phyloP scores from a whole-genome alignment of 1,139 yeast genomes.

The Suhomyces anneliseae region DNA sequence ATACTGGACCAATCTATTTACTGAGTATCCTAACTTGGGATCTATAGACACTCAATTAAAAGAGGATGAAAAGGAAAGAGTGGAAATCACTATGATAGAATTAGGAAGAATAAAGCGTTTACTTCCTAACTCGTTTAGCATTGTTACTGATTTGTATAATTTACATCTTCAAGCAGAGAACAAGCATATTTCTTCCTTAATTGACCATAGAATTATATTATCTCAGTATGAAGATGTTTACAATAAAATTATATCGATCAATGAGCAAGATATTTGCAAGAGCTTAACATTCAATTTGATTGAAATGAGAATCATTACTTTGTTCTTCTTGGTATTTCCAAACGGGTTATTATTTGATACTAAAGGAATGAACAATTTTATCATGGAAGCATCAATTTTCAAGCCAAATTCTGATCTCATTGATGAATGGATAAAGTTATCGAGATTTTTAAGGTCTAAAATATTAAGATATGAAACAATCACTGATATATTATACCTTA shows the following conservation, averaged over 20 bases:
- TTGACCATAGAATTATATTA: conserved; percentile 6
- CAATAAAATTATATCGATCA: conserved; percentile 5
- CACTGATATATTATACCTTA: conserved; percentile 27
- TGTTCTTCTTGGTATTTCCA: conserved; percentile 23
- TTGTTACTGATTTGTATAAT: conserved; percentile 7
- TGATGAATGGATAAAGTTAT: conserved; percentile 26
- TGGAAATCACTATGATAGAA: conserved; percentile 13
- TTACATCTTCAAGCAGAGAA: conserved; percentile 10
- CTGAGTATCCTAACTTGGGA: not conserved
- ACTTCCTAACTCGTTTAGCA: conserved; percentile 11
- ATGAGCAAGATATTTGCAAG: conserved; percentile 11
- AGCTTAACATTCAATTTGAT: conserved; percentile 9
- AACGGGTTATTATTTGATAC: conserved; percentile 24
- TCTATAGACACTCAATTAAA: conserved; percentile 6
- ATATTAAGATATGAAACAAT: conserved; percentile 22
- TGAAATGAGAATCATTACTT: conserved; percentile 14
- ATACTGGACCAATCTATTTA: conserved; percentile 6
- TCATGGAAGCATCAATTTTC: conserved; percentile 11
- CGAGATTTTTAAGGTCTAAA: conserved; percentile 23
- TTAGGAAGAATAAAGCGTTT: conserved; percentile 11
- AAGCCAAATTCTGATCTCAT: conserved; percentile 15
- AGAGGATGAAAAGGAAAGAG: conserved; percentile 3
- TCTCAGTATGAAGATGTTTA: conserved; percentile 6
- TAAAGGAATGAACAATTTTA: conserved; percentile 6
- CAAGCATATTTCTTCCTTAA: conserved; percentile 9